Evolutionary conservation across 2,329 filamentous ascomycete species (phyloP).

Genomic region (Cadophora gregata): DNA sequence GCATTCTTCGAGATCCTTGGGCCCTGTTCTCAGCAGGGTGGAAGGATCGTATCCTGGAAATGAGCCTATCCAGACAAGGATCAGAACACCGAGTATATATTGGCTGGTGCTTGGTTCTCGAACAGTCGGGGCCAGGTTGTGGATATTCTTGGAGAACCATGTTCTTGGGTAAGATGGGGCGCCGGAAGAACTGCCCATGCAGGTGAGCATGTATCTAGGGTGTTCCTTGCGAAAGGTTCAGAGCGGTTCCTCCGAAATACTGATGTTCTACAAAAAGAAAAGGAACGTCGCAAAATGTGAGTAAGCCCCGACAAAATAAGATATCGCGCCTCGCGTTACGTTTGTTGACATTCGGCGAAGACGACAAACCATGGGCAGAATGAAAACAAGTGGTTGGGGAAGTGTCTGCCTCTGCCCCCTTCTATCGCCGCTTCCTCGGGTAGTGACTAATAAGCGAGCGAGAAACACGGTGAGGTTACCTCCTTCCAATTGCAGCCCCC

Average conservation of each 20-base stretch:
- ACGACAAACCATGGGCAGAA: background rate
- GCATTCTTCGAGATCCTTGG: background rate
- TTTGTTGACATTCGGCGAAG: background rate
- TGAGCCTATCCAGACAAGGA: constrained; percentile 4
- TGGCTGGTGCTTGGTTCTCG: constrained; percentile 4
- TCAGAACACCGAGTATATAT: background rate
- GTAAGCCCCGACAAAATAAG: too few species aligned
- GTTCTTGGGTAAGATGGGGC: background rate
- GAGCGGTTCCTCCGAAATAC: background rate
- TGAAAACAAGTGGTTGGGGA: background rate
- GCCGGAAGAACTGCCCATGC: constrained; percentile 1
- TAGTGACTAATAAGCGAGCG: constrained; percentile 11
- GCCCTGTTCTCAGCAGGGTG: constrained; percentile 2
- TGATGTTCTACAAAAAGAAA: background rate
- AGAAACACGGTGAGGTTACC: background rate
- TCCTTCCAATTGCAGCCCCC: constrained; percentile 9
- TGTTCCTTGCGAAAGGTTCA: background rate
- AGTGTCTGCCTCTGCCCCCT: background rate
- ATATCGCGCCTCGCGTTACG: too few species aligned
- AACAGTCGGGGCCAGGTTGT: background rate
- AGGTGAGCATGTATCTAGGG: background rate
- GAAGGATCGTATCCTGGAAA: constrained; percentile 10
- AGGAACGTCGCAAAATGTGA: background rate
- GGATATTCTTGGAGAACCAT: constrained; percentile 9
- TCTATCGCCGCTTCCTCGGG: constrained; percentile 11